Percentiles rank a stretch among this genome's conserved stretches.
Conservation (phyloP, 805 yeast genomes). For the Ogataea zsoltii region DNA sequence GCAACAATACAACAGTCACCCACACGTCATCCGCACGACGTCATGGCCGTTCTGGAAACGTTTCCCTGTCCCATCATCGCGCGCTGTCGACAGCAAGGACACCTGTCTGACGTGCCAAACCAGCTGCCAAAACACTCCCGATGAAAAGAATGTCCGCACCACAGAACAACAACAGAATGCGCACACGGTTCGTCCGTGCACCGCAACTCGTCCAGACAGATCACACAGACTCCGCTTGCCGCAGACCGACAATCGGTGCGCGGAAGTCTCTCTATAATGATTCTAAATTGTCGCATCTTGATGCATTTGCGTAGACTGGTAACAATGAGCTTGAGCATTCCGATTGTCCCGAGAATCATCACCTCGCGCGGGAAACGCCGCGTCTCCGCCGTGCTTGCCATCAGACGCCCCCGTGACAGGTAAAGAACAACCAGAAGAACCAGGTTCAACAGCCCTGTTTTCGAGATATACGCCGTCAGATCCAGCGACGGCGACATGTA, state of each 20-base stretch:
- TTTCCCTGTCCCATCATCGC: background rate
- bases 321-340: slow-evolving; percentile 13
- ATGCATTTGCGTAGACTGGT: slow-evolving; percentile 16
- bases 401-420: slow-evolving; percentile 10
- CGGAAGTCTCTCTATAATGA: slow-evolving; percentile 14
- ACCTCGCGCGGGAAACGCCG: slow-evolving; percentile 6
- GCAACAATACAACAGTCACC: too few species aligned
- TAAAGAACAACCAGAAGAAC: slow-evolving; percentile 12
- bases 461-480: slow-evolving; percentile 11
- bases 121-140: slow-evolving; percentile 40
- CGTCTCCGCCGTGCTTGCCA: background rate
- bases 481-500: slow-evolving; percentile 20
- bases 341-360: slow-evolving; percentile 8
- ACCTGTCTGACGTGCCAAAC: slow-evolving; percentile 39
- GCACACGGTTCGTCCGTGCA: background rate
- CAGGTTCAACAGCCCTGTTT: slow-evolving; percentile 15
- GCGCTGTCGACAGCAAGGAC: slow-evolving; percentile 44
- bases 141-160: slow-evolving; percentile 44
- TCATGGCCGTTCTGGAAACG: too few species aligned
- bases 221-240: slow-evolving; percentile 16
- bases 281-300: slow-evolving; percentile 16
- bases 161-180: slow-evolving; percentile 20
- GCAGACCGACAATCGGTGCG: slow-evolving; percentile 8
- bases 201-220: slow-evolving; percentile 19
- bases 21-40: too few species aligned